phyloP scores from a whole-genome alignment of 2,329 filamentous ascomycete species.

The Pleurostoma richardsiae region DNA sequence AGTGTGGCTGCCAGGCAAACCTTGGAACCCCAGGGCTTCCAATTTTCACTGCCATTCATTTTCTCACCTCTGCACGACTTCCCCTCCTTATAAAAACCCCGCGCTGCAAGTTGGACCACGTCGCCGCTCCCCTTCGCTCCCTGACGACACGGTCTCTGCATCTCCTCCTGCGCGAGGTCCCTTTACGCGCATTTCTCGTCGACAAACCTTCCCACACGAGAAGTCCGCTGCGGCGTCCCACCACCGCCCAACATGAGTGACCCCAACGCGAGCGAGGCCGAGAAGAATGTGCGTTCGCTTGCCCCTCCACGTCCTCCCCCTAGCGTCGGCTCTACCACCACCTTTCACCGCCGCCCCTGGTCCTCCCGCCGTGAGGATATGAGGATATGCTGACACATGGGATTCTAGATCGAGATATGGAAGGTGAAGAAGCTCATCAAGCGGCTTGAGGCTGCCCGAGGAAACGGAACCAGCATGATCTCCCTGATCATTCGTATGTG shows the following conservation, averaged over 20 bases:
- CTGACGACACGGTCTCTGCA: too few relatives aligned
- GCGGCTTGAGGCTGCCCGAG: constrained; percentile 90
- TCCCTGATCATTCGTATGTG: constrained; percentile 92
- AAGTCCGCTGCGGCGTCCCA: constrained; percentile 10
- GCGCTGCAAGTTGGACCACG: too few relatives aligned
- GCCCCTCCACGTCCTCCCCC: background rate
- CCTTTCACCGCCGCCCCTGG: background rate
- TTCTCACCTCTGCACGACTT: too few relatives aligned
- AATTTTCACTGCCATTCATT: too few relatives aligned
- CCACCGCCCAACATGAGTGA: constrained; percentile 70
- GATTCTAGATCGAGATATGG: constrained; percentile 66
- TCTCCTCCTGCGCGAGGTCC: too few relatives aligned
- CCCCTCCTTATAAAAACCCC: too few relatives aligned
- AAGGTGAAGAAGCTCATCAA: constrained; percentile 99
- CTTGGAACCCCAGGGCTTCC: too few relatives aligned
- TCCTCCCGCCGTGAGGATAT: too few relatives aligned
- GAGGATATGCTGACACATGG: constrained; percentile 4
- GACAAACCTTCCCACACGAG: constrained; percentile 1
- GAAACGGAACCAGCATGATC: constrained; percentile 99
- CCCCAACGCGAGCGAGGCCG: constrained; percentile 82
- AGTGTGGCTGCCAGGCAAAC: too few relatives aligned
- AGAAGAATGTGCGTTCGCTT: constrained; percentile 75
- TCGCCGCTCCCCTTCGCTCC: too few relatives aligned
- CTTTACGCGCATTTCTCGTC: too few relatives aligned
- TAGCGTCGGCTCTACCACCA: background rate